These are phyloP conservation scores for Cutaneotrichosporon dermatis DNA, from an alignment of 1,284 basidiomycete species.

Conservation along the genomic window DNA sequence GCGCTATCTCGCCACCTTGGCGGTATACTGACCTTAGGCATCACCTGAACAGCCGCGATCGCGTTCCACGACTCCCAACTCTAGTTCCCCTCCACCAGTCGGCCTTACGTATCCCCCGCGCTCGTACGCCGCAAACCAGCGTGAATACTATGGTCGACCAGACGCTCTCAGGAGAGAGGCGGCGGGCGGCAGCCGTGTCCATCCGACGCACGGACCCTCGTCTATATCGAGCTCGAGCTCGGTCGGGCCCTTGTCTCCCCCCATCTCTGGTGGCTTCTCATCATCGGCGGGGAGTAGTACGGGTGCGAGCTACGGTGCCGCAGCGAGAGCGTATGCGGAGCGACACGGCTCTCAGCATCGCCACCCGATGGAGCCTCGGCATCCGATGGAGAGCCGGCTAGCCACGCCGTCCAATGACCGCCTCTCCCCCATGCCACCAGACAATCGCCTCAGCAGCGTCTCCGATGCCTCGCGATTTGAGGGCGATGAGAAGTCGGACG, in stretches of 20 bases:
- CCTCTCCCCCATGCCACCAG: too few relatives aligned
- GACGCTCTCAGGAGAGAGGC: too few relatives aligned
- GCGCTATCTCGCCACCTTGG: not conserved
- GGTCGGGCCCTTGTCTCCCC: too few relatives aligned
- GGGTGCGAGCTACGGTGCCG: too few relatives aligned
- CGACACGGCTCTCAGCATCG: too few relatives aligned
- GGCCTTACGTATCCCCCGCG: slow-evolving; percentile 6
- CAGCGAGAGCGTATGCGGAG: too few relatives aligned
- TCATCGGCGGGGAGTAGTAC: too few relatives aligned
- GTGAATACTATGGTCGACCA: not conserved
- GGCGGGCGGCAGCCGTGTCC: too few relatives aligned
- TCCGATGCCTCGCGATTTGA: too few relatives aligned
- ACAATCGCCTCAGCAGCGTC: not conserved
- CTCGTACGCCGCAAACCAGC: not conserved
- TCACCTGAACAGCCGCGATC: not conserved
- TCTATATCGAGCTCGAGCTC: not conserved
- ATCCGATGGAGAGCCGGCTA: not conserved
- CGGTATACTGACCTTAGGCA: not conserved
- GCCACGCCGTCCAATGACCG: too few relatives aligned
- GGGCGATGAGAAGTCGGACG: not conserved
- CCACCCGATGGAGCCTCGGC: not conserved
- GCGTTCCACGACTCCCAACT: not conserved
- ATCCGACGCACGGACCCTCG: too few relatives aligned
- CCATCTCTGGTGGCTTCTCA: too few relatives aligned
- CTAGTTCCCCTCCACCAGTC: not conserved